Evolutionary conservation across 768 basidiomycete genomes (phyloP).

Genomic region (Thelephora ganbajun): DNA sequence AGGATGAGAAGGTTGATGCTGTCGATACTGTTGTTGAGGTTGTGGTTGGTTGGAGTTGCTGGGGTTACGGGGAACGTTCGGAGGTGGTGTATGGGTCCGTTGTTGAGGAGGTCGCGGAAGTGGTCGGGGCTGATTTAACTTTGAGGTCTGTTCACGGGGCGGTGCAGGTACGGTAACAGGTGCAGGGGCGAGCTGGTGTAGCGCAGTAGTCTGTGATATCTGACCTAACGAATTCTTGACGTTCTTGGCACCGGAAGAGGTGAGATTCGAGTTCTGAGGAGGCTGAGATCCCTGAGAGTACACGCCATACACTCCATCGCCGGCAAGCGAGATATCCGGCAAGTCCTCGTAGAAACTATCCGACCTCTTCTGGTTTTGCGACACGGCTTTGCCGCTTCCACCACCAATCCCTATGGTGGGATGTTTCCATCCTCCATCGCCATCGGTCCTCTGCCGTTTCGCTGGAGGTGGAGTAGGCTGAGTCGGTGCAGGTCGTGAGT

Average conservation of each 20-base stretch:
- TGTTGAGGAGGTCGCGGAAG: too few relatives aligned
- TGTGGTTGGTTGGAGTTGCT: too few relatives aligned
- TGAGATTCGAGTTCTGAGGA: background rate
- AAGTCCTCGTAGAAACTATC: slow-evolving; percentile 27
- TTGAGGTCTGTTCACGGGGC: too few relatives aligned
- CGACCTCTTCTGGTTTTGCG: background rate
- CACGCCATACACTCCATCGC: slow-evolving; percentile 39
- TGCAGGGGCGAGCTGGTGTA: too few relatives aligned
- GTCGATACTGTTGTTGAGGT: too few relatives aligned
- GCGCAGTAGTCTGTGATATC: too few relatives aligned
- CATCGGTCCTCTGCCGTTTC: slow-evolving; percentile 43
- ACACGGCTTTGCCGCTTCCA: slow-evolving; percentile 17
- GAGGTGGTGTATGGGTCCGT: too few relatives aligned
- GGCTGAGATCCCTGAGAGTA: slow-evolving; percentile 12
- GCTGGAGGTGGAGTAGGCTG: slow-evolving; percentile 22
- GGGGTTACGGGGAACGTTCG: too few relatives aligned
- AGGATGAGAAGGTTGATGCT: too few relatives aligned
- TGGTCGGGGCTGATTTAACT: too few relatives aligned
- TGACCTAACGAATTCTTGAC: background rate
- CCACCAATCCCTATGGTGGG: slow-evolving; percentile 14
- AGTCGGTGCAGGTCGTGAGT: slow-evolving; percentile 8
- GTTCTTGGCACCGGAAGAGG: background rate
- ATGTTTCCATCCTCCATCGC: slow-evolving; percentile 22
- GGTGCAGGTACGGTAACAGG: too few relatives aligned
- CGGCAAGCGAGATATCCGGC: slow-evolving; percentile 49